phyloP scores from a whole-genome alignment of 495 filamentous ascomycete species.

The Penicillium flavigenum region DNA sequence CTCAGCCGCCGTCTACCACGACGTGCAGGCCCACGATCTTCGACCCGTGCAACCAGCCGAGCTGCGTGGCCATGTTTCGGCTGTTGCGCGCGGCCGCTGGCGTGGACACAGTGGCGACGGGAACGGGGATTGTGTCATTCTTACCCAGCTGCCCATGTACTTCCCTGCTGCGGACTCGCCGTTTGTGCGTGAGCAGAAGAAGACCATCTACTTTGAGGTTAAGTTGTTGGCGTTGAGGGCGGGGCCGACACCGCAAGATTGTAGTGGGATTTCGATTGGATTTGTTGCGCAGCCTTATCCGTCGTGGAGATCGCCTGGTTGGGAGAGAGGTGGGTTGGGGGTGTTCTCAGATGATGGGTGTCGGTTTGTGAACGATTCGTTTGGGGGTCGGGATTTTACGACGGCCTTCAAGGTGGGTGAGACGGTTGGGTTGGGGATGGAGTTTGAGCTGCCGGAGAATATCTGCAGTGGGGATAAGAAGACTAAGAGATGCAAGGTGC shows the following conservation, averaged over 20 bases:
- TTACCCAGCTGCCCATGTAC: conserved; percentile 75
- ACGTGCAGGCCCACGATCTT: conserved; percentile 44
- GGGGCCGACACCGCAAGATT: conserved; percentile 32
- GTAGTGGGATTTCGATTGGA: conserved; percentile 70
- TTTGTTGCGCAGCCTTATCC: conserved; percentile 83
- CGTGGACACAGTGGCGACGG: conserved; percentile 41
- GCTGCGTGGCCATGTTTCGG: conserved; percentile 44
- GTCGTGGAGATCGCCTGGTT: conserved; percentile 82
- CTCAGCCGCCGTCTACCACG: conserved; percentile 37
- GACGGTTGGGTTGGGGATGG: conserved; percentile 69
- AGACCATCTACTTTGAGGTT: conserved; percentile 80
- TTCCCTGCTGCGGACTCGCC: conserved; percentile 68
- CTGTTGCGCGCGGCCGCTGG: conserved; percentile 41
- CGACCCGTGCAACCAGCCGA: conserved; percentile 46
- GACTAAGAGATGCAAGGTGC: conserved; percentile 41
- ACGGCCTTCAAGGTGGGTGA: conserved; percentile 52
- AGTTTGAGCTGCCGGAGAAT: conserved; percentile 45
- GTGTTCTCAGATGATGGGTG: conserved; percentile 91
- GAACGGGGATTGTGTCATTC: conserved; percentile 48
- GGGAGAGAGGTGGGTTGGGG: conserved; percentile 82
- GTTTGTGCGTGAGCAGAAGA: conserved; percentile 48
- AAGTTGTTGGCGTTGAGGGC: conserved; percentile 49
- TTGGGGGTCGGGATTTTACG: conserved; percentile 76
- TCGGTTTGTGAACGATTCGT: conserved; percentile 81
- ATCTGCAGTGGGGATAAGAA: conserved; percentile 16